Evolutionary conservation across 257 asterid genomes (phyloP), one percentile per base, ranked within the genome.

Genomic region (Nicotiana tabacum): DNA sequence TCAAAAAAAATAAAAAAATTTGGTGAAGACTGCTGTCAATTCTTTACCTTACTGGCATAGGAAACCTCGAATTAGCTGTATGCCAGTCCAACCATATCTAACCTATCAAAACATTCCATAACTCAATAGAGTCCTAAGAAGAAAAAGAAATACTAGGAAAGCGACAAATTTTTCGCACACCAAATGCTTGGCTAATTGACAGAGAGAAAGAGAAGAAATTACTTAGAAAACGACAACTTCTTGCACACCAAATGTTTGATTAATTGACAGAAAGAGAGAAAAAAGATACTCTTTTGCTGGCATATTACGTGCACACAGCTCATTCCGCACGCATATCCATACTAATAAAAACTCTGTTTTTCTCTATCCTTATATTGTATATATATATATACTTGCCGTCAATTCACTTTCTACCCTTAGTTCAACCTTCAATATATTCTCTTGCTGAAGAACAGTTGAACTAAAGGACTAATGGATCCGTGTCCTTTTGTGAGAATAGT

Each of bases 401-500:
- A 39, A 27, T 12, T 65, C 80, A 39, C 35, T 53, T 53, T 53
- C 17, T 11, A 39, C 56, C 24, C 37, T 80, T 88, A 69, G 77
- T 86, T 88, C 77, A 83, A 76, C 39, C 30, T 56, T 10, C 70
- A 6, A 1, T 33, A 33, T 33, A 3, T 53, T 53, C 18, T 53
- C 57, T 53, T 4, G 5, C 18, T 53, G 57, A 53, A 53, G 16
- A 53, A 12, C 18, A 53, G 57, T 12, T 53, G 57, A 53, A 53
- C 57, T 53, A 53, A 53, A 53, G 17, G 4, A 53, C 30, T 39
- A 35, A 96, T 96, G 99, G 98, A 96, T 91, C 99, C 99, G 1
- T 96, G 97, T 82, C 95, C 97, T 67, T 96, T 91, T 55, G 89
- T 93, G 51, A 93, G 98, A 37, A 88, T 94, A 62, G 90, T 88